phyloP scores from a whole-genome alignment of 2,329 filamentous ascomycete genomes.

The Westerdykella aurantiaca region DNA sequence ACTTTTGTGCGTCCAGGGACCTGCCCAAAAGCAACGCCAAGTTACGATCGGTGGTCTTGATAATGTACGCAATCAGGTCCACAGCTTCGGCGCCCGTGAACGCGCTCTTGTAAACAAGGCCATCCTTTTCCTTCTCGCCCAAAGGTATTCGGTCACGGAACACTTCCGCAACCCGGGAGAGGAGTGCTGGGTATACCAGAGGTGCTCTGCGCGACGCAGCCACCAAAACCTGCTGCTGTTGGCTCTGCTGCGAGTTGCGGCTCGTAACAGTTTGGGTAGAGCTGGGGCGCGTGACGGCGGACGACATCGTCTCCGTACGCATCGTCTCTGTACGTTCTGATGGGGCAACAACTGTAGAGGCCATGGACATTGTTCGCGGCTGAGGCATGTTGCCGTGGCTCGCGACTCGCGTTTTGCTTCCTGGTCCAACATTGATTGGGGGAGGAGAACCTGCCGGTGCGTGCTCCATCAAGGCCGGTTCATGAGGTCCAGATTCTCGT shows the following conservation, averaged over 20 bases:
- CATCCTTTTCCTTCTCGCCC: constrained; percentile 90
- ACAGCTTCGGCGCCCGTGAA: constrained; percentile 96
- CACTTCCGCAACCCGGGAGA: constrained; percentile 88
- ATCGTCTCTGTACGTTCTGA: constrained; percentile 55
- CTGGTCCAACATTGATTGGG: constrained; percentile 21
- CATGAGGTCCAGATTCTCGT: constrained; percentile 48
- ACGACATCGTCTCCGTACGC: constrained; percentile 50
- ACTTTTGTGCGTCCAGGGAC: constrained; percentile 93
- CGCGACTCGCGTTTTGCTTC: constrained; percentile 27
- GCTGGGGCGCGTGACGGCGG: constrained; percentile 41
- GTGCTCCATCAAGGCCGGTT: constrained; percentile 16
- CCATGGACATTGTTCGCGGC: constrained; percentile 84
- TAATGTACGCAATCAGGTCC: constrained; percentile 91
- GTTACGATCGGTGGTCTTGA: constrained; percentile 93
- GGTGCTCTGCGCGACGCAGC: constrained; percentile 64
- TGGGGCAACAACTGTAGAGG: constrained; percentile 67
- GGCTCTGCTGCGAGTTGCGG: constrained; percentile 45
- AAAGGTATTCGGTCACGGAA: constrained; percentile 85
- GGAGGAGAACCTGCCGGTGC: constrained; percentile 17
- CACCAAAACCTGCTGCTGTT: constrained; percentile 45
- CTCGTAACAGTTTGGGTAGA: constrained; percentile 29
- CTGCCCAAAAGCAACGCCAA: constrained; percentile 83
- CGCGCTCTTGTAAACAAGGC: constrained; percentile 91
- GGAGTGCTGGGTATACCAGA: constrained; percentile 84
- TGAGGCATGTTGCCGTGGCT: constrained; percentile 36